Evolutionary conservation across 2,329 filamentous ascomycete genomes (phyloP), one percentile per base, ranked within the genome.

Genomic region (Colletotrichum euphorbiae): DNA sequence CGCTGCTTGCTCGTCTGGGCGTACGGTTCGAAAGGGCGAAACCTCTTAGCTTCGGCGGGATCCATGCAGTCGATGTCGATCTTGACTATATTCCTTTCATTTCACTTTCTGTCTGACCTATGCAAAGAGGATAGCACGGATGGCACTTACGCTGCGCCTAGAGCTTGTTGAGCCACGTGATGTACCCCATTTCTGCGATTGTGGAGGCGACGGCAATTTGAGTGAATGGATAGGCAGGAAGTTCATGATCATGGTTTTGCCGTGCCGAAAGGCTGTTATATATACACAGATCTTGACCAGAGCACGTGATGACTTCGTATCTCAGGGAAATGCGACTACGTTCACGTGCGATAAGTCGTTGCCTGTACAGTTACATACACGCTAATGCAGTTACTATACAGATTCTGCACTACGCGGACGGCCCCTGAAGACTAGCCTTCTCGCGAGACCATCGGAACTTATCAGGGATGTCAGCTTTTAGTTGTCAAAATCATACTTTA

Each of bases 61-160:
- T 83, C 83, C 82, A 85, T 84, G 77, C 81, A 84, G 71, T 85
- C 83, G 21, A 85, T 80, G 67, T 85, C 83, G 57, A 85, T 76
- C 36, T 85, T 80, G 64, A 85, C 83, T 85, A 48, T 56, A 43
- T 4, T 3, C 33, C 8, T 3, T 46, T 48, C 58, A 24, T 24
- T 24, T 24, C 4, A 24, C 21, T 24, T 3, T 24, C 21, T 24
- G 3, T 24, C 21, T 36, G 12, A 36, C 7, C 3, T 3, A 8
- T 36, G 33, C 2, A 36, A 6, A 36, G 7, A 36, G 33, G 6
- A 12, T 17, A 9, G 72, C n/a, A n/a, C n/a, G n/a, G n/a, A n/a
- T n/a, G n/a, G n/a, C n/a, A n/a, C n/a, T n/a, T 70, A 81, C 79
- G 71, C 67, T 80, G 77, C 72, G 80, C 75, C 63, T 80, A 77